These are phyloP conservation scores for Pseudogymnoascus pannorum DNA, from an alignment of 2,329 filamentous ascomycete genomes.

Conservation along the genomic window DNA sequence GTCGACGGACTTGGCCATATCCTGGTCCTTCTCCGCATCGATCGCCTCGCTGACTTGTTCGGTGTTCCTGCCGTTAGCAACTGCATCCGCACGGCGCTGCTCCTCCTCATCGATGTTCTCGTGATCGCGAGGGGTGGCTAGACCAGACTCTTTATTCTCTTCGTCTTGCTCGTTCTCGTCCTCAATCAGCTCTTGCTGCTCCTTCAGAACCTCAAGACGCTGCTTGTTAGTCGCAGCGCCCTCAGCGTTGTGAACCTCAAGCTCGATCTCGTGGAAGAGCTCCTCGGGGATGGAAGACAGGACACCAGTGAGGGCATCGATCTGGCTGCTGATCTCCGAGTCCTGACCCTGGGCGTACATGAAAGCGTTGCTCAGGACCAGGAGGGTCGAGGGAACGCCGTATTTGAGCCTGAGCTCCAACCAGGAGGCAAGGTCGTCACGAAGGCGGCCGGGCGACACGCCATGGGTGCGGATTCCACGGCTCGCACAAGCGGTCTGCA, in stretches of 20 bases:
- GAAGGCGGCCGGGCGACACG: slow-evolving; percentile 77
- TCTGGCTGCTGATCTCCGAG: slow-evolving; percentile 75
- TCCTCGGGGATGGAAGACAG: slow-evolving; percentile 94
- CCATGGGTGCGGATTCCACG: slow-evolving; percentile 90
- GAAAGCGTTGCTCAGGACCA: slow-evolving; percentile 95
- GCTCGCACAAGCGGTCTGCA: slow-evolving; percentile 86
- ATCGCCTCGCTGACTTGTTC: slow-evolving; percentile 46
- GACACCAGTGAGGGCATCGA: slow-evolving; percentile 87
- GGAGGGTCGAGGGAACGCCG: slow-evolving; percentile 88
- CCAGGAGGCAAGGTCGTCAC: slow-evolving; percentile 89
- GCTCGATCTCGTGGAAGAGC: slow-evolving; percentile 97
- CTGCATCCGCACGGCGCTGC: slow-evolving; percentile 52
- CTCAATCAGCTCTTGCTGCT: slow-evolving; percentile 96
- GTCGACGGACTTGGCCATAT: slow-evolving; percentile 25
- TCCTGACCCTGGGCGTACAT: slow-evolving; percentile 88
- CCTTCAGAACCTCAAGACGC: slow-evolving; percentile 93
- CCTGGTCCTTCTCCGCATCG: slow-evolving; percentile 46
- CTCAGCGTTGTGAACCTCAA: slow-evolving; percentile 94
- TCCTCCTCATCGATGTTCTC: slow-evolving; percentile 96
- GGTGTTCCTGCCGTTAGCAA: slow-evolving; percentile 38
- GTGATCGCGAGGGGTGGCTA: slow-evolving; percentile 71
- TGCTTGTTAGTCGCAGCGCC: slow-evolving; percentile 98
- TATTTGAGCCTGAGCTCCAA: slow-evolving; percentile 87
- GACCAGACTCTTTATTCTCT: slow-evolving; percentile 66
- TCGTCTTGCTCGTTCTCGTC: slow-evolving; percentile 93